Percentiles rank a stretch among this genome's conserved stretches.
phyloP scores from a whole-genome alignment of 106 monocot species.

The Phalaenopsis equestris region DNA sequence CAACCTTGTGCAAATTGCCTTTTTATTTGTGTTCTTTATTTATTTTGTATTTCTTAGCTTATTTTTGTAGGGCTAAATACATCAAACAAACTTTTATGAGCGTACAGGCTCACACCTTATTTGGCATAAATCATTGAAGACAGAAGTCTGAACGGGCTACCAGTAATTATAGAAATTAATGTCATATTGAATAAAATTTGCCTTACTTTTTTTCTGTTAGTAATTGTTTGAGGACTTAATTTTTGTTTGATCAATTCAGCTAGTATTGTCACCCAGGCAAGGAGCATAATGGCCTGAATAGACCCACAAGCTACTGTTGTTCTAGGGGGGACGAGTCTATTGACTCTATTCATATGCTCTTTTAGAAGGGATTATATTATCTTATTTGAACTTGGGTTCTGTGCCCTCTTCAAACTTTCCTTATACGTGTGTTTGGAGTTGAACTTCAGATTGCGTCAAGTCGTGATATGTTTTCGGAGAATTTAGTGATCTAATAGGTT shows the following conservation, averaged over 20 bases:
- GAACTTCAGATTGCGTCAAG: background rate
- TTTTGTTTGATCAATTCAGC: background rate
- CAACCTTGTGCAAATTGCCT: too few relatives aligned
- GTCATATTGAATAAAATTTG: background rate
- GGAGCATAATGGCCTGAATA: background rate
- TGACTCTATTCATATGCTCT: background rate
- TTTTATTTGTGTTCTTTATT: too few relatives aligned
- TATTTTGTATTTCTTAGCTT: too few relatives aligned
- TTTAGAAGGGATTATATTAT: background rate
- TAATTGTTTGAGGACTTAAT: background rate
- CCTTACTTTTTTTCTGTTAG: background rate
- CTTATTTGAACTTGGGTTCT: background rate
- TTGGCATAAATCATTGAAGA: too few relatives aligned
- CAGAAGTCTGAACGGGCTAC: too few relatives aligned
- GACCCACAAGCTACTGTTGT: background rate
- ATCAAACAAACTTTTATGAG: too few relatives aligned
- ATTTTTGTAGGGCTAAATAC: too few relatives aligned
- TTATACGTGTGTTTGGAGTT: background rate
- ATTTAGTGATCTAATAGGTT: background rate
- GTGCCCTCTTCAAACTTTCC: background rate
- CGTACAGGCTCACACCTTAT: too few relatives aligned
- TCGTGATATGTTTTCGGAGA: background rate
- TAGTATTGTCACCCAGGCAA: background rate
- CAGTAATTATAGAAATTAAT: too few relatives aligned
- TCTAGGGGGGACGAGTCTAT: background rate